A percentile compares a stretch with the other conserved stretches of the same genome.
Conservation (phyloP, 1,139 yeast genomes). For the Blastobotrys raffinosifermentans region DNA sequence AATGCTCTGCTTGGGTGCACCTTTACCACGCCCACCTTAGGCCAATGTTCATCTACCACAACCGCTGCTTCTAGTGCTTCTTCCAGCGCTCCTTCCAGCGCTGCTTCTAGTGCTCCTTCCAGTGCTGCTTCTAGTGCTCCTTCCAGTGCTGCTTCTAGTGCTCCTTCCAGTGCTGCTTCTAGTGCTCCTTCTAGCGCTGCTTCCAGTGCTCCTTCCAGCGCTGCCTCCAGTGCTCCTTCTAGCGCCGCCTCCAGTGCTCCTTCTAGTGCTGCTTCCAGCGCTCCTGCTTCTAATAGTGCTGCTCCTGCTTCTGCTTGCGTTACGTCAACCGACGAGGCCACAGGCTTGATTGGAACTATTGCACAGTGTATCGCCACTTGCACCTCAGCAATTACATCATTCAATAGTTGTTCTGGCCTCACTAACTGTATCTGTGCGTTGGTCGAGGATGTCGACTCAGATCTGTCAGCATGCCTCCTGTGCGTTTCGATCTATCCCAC, state of each 20-base stretch:
- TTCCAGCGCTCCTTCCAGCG: slow-evolving; percentile 13
- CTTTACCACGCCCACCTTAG: slow-evolving; percentile 18
- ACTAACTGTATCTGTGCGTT: slow-evolving; percentile 12
- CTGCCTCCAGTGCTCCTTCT: not conserved
- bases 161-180: no score
- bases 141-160: not conserved
- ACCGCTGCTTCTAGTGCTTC: slow-evolving; percentile 17
- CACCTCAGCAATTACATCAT: slow-evolving; percentile 7
- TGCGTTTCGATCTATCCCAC: slow-evolving; percentile 11
- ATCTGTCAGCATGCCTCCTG: slow-evolving; percentile 12
- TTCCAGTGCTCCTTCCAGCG: not conserved
- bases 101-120: slow-evolving; percentile 7
- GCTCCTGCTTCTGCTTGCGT: slow-evolving; percentile 7
- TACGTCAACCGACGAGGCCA: slow-evolving; percentile 11
- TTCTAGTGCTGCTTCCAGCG: not conserved
- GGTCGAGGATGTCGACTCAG: slow-evolving; percentile 11
- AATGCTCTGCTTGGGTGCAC: slow-evolving; percentile 9
- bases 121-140: slow-evolving; percentile 3
- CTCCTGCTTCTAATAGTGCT: no score
- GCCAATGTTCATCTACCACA: slow-evolving; percentile 1
- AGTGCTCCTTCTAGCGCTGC: not conserved
- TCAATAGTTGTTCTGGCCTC: slow-evolving; percentile 11
- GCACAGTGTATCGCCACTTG: slow-evolving; percentile 11
- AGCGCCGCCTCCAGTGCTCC: not conserved
- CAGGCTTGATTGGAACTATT: slow-evolving; percentile 11